Conservation (phyloP, 139 green algal genomes). For the Pleodorina starrii region DNA sequence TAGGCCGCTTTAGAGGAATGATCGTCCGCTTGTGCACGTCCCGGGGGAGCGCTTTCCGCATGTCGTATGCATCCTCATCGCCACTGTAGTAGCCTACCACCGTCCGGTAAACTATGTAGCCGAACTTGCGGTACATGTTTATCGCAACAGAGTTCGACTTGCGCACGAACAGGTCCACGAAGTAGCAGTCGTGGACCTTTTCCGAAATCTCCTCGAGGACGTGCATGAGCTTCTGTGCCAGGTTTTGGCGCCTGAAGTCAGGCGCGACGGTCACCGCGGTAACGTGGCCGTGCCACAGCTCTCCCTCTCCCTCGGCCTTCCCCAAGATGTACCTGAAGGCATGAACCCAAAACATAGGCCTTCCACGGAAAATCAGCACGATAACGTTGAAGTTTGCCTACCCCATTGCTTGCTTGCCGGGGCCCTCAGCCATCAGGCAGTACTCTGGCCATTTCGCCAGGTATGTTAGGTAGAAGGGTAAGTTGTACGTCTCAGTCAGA, state of each 20-base stretch:
- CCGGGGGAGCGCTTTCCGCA: slow-evolving; percentile 96
- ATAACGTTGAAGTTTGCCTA: neutral
- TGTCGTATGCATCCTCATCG: slow-evolving; percentile 97
- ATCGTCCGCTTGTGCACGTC: slow-evolving; percentile 87
- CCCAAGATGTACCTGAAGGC: slow-evolving; percentile 96
- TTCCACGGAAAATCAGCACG: too few relatives aligned
- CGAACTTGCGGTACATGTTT: slow-evolving; percentile 96
- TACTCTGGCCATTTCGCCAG: slow-evolving; percentile 95
- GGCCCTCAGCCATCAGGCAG: slow-evolving; percentile 84
- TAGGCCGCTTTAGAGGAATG: slow-evolving; percentile 77
- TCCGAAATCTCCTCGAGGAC: slow-evolving; percentile 89
- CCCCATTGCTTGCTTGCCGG: slow-evolving; percentile 83
- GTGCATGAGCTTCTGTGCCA: slow-evolving; percentile 95
- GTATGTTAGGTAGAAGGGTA: slow-evolving; percentile 97
- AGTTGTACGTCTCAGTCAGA: slow-evolving; percentile 98
- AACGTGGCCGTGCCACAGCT: slow-evolving; percentile 97
- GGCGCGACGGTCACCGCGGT: slow-evolving; percentile 97
- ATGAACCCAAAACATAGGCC: too few relatives aligned
- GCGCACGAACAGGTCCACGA: slow-evolving; percentile 99
- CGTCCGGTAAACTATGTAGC: slow-evolving; percentile 93
- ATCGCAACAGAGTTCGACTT: slow-evolving; percentile 94
- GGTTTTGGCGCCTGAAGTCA: slow-evolving; percentile 80
- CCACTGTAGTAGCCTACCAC: slow-evolving; percentile 92
- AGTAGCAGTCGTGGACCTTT: slow-evolving; percentile 91
- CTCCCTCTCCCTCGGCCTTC: slow-evolving; percentile 92